Evolutionary conservation across 495 filamentous ascomycete genomes (phyloP).

Genomic region (Aspergillus cavernicola): DNA sequence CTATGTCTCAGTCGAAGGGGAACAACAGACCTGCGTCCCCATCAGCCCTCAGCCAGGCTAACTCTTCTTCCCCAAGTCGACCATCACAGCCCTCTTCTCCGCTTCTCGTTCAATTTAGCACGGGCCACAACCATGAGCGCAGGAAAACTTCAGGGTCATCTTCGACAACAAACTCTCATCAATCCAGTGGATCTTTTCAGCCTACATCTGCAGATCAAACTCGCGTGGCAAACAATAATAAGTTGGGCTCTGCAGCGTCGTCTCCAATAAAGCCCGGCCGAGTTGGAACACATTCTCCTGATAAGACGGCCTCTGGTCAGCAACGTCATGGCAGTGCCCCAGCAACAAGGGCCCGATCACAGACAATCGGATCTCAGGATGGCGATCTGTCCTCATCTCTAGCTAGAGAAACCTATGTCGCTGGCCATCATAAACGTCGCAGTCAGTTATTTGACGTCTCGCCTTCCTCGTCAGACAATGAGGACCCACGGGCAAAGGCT

Average conservation of each 20-base stretch:
- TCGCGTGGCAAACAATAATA: conserved; percentile 40
- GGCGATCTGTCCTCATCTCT: conserved; percentile 53
- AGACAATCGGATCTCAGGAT: conserved; percentile 94
- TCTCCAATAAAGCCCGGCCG: conserved; percentile 76
- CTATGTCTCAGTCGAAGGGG: conserved; percentile 72
- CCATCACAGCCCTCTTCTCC: conserved; percentile 93
- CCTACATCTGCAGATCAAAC: conserved; percentile 63
- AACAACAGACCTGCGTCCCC: conserved; percentile 81
- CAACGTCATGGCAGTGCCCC: conserved; percentile 44
- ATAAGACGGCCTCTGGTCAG: conserved; percentile 42
- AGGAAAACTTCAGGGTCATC: conserved; percentile 84
- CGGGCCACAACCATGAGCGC: conserved; percentile 67
- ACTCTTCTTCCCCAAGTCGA: conserved; percentile 81
- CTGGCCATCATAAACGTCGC: conserved; percentile 79
- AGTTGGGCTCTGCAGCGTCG: conserved; percentile 63
- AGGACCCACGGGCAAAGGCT: conserved; percentile 85
- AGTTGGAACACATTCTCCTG: conserved; percentile 49
- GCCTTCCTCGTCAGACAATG: conserved; percentile 95
- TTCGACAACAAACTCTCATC: conserved; percentile 74
- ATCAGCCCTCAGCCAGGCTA: conserved; percentile 70
- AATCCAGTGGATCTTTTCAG: conserved; percentile 67
- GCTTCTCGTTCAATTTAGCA: conserved; percentile 85
- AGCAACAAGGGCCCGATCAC: conserved; percentile 66
- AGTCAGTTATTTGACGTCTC: conserved; percentile 96
- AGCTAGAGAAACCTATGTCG: conserved; percentile 62